Evolutionary conservation across 768 basidiomycete genomes (phyloP), one percentile per base, ranked within the genome.

Genomic region (Suillus bovinus): DNA sequence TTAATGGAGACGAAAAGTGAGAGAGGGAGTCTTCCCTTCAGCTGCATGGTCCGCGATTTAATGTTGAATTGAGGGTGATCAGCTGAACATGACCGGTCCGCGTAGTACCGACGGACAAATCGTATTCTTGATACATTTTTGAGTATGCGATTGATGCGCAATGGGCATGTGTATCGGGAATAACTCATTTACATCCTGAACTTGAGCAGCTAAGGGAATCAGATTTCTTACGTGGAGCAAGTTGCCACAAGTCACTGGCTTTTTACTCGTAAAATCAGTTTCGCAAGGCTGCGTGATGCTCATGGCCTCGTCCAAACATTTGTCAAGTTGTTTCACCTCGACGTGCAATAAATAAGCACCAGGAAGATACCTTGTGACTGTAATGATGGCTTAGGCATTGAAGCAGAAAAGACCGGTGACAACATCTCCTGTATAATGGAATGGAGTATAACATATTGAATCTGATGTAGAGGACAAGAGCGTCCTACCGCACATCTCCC

Each of bases 71-170:
- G 54, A 36, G 16, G 36, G 6, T 56, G 55, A 10, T 56, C 55
- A 56, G 38, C 55, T 56, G 39, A 39, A 56, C 55, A 39, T 11
- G 6, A 6, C 27, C 55, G 55, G 55, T 29, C 55, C 55, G 55
- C 27, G 4, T 13, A 17, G 17, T 24, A 55, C 50, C 50, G 50
- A n/a, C 50, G 33, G 31, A 52, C 29, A 52, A 20, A 31, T 16
- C 24, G 7, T 16, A 27, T 29, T 17, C 50, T 50, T 29, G 27
- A 31, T 50, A 31, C 5, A 50, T 50, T 31, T 50, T 50, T 20
- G 31, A 52, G 49, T 29, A 50, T 29, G 49, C 27, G 27, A 27
- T 29, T 20, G 11, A 9, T 20, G 10, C n/a, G 20, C 10, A n/a
- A 52, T 13, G 50, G 50, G 9, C 27, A 31, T 29, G 49, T 17